Evolutionary conservation across 2,329 filamentous ascomycete species (phyloP), one percentile per base, ranked within the genome.

Genomic region (Verticillium tricorpus): DNA sequence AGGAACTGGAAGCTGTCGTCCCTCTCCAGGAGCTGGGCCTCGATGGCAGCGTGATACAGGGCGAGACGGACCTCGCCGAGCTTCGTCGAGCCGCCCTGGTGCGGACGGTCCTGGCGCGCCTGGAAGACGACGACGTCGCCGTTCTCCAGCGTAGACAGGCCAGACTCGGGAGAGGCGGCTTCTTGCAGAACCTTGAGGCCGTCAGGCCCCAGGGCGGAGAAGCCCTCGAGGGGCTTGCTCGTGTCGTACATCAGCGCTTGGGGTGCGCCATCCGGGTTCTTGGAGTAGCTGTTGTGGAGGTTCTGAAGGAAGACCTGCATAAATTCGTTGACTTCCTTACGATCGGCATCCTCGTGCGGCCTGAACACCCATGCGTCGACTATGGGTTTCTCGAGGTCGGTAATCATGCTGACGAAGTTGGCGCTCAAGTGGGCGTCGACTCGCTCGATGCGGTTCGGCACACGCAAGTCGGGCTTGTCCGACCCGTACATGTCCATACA

Each of bases 381-480:
- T 0, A 87, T 80, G 0, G 93, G 92, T 7, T 89, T 74, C 2
- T 83, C 69, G 0, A 96, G 75, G 1, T 85, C 80, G 0, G 89
- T 89, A 60, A 97, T 90, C 82, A 92, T 97, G 68, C 81, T 78
- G 52, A 90, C 80, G 14, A 97, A 88, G 62, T 89, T 82, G 7
- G 76, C 70, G 8, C 86, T 83, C 5, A 90, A 78, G 61, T 89
- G 74, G 64, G 89, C 77, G 22, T 89, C 86, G 45, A 97, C 80
- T 1, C 80, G 80, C 59, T 77, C 80, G 64, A 96, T 91, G 83
- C 92, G 77, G 31, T 87, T 88, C 1, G 85, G 84, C 40, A 93
- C 89, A 19, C 95, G 86, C 11, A 94, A 77, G 71, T 99, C 95
- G 4, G 95, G 95, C 74, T 99, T 99, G 75, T 99, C 95, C 5